Percentiles rank a stretch among this genome's conserved stretches.
Evolutionary conservation across 352 stramenopile species (phyloP).

Genomic region (Phytophthora fragariae): DNA sequence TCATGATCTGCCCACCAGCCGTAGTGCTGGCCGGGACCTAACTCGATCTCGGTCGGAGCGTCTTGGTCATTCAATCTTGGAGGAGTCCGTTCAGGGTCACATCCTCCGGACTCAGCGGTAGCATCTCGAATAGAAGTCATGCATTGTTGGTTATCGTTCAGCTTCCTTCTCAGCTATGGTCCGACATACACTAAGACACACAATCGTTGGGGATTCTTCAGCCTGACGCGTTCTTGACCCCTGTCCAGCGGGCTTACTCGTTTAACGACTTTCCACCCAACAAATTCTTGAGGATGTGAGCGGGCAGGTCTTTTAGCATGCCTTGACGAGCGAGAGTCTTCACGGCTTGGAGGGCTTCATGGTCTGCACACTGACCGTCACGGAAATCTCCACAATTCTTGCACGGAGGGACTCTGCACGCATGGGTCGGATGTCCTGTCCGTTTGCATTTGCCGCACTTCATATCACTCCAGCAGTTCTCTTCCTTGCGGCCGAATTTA

Average conservation of each 20-base stretch:
- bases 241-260: too few relatives aligned
- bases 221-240: too few relatives aligned
- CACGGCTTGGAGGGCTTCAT: not conserved
- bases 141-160: constrained; percentile 21
- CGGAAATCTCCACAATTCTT: not conserved
- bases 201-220: too few relatives aligned
- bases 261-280: too few relatives aligned
- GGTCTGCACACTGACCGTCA: not conserved
- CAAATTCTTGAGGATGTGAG: too few relatives aligned
- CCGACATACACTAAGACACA: too few relatives aligned
- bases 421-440: not conserved
- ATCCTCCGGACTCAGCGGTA: constrained; percentile 1
- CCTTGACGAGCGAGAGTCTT: not conserved
- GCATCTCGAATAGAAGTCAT: constrained; percentile 3
- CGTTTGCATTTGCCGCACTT: not conserved
- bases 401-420: not conserved
- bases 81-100: not conserved
- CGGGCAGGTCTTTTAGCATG: too few relatives aligned
- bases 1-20: constrained; percentile 4
- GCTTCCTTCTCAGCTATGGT: too few relatives aligned
- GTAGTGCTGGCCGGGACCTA: not conserved
- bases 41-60: not conserved
- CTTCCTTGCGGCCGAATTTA: not conserved
- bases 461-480: constrained; percentile 3
- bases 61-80: not conserved